Evolutionary conservation across 2,329 filamentous ascomycete species (phyloP).

Genomic region (Neonectria sp.): DNA sequence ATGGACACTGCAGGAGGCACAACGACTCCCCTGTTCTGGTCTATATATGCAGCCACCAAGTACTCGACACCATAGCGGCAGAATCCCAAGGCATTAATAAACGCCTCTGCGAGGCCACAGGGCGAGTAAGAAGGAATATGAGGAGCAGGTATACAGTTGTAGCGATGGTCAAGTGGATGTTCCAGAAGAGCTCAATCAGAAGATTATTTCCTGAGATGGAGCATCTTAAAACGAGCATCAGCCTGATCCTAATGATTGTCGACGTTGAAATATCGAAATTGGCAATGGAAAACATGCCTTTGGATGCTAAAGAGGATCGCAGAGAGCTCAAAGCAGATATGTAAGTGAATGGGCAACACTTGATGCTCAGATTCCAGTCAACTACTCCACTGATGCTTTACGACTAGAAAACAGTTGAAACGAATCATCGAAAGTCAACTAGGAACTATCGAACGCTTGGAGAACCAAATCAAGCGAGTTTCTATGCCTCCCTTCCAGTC

Average conservation of each 20-base stretch:
- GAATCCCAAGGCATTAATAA: not conserved
- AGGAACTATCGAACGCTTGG: not conserved
- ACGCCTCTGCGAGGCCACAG: not conserved
- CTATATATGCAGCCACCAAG: not conserved
- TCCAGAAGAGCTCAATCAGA: not conserved
- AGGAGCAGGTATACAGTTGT: not conserved
- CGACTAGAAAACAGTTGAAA: not conserved
- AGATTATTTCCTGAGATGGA: constrained; percentile 1
- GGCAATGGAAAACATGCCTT: too few relatives aligned
- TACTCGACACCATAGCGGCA: not conserved
- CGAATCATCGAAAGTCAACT: not conserved
- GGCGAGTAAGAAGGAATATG: not conserved
- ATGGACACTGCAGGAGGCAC: not conserved
- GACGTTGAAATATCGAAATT: not conserved
- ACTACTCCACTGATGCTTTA: not conserved
- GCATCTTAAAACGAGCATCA: not conserved
- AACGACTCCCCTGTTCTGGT: not conserved
- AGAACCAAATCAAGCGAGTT: not conserved
- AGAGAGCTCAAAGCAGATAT: not conserved
- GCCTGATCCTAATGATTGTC: not conserved
- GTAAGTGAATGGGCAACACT: not conserved
- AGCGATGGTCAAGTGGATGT: not conserved
- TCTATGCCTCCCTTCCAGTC: not conserved
- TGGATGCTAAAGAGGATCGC: too few relatives aligned
- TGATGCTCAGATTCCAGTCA: not conserved